Percentiles rank a stretch among this genome's conserved stretches.
Conservation (phyloP, 176 grass and related monocot species). For the Zea luxurians region DNA sequence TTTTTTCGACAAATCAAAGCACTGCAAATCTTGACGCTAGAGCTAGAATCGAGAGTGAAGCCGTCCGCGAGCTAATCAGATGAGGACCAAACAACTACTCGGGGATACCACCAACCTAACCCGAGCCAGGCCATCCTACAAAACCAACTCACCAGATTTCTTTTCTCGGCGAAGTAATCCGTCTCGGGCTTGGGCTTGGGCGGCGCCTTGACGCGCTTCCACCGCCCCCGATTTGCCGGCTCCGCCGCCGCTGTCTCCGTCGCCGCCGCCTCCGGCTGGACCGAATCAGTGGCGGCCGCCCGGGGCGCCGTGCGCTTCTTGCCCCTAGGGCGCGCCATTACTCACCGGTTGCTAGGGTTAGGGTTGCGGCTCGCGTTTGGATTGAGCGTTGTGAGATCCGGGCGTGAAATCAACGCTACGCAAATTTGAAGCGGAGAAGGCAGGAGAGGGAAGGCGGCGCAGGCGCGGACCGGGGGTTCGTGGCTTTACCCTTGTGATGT, state of each 20-base stretch:
- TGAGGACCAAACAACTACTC: not conserved
- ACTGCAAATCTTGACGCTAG: too few relatives aligned
- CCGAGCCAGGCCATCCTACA: not conserved
- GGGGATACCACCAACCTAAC: not conserved
- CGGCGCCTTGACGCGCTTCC: slow-evolving; percentile 39
- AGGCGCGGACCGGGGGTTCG: not conserved
- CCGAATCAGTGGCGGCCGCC: slow-evolving; percentile 25
- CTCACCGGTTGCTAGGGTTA: slow-evolving; percentile 29
- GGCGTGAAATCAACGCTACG: slow-evolving; percentile 50
- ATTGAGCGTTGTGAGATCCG: not conserved
- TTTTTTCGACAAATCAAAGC: too few relatives aligned
- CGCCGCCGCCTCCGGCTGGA: slow-evolving; percentile 22
- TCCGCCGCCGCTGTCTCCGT: slow-evolving; percentile 8
- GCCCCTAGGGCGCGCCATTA: slow-evolving; percentile 46
- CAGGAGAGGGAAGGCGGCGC: not conserved
- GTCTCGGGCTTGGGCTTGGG: slow-evolving; percentile 53
- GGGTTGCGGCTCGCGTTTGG: not conserved
- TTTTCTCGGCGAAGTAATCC: slow-evolving; percentile 61
- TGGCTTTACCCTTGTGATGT: not conserved
- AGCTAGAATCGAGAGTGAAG: too few relatives aligned
- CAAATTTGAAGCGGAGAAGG: slow-evolving; percentile 61
- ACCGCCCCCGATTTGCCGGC: slow-evolving; percentile 13
- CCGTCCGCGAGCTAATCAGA: too few relatives aligned
- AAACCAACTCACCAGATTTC: slow-evolving; percentile 56
- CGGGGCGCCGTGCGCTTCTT: slow-evolving; percentile 47